A percentile compares a stretch with the other conserved stretches of the same genome.
These are phyloP conservation scores for Ettlia oleoabundans DNA, from an alignment of 139 green algal genomes.

Conservation along the genomic window DNA sequence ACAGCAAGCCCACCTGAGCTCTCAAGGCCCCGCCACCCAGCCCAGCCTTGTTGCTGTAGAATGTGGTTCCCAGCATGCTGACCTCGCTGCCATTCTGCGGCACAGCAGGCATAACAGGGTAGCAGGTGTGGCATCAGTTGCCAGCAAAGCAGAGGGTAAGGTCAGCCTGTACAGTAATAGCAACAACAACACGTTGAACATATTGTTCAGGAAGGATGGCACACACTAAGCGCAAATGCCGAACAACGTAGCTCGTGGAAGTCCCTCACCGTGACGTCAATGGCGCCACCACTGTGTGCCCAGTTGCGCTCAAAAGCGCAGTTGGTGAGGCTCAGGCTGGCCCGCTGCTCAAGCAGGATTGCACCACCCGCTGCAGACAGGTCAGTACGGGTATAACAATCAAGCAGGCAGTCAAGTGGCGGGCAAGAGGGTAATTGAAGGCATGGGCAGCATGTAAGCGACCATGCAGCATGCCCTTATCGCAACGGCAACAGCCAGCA, in stretches of 20 bases:
- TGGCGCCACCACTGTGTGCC: conserved; percentile 12
- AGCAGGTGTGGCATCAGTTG: background rate
- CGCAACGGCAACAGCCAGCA: too few species aligned
- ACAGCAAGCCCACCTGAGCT: background rate
- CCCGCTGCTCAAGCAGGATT: conserved; percentile 14
- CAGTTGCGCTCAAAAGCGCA: conserved; percentile 39
- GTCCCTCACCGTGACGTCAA: conserved; percentile 4
- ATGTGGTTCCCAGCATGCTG: background rate
- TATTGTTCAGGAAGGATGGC: too few species aligned
- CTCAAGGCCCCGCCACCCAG: conserved; percentile 13
- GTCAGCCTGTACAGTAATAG: background rate
- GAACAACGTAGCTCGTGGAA: too few species aligned
- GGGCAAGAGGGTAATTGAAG: too few species aligned
- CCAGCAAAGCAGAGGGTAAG: too few species aligned
- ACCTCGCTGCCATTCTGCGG: conserved; percentile 27
- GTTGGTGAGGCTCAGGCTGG: conserved; percentile 13
- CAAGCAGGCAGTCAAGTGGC: background rate
- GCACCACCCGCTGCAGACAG: conserved; percentile 16
- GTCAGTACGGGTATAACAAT: background rate
- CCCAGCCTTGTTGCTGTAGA: conserved; percentile 28
- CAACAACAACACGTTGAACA: too few species aligned
- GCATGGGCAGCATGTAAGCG: too few species aligned
- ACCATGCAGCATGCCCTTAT: too few species aligned
- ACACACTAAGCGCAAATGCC: too few species aligned
- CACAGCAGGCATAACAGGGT: background rate